Conservation (phyloP, 2,329 filamentous ascomycete species). For the Pseudopyricularia cyperi region DNA sequence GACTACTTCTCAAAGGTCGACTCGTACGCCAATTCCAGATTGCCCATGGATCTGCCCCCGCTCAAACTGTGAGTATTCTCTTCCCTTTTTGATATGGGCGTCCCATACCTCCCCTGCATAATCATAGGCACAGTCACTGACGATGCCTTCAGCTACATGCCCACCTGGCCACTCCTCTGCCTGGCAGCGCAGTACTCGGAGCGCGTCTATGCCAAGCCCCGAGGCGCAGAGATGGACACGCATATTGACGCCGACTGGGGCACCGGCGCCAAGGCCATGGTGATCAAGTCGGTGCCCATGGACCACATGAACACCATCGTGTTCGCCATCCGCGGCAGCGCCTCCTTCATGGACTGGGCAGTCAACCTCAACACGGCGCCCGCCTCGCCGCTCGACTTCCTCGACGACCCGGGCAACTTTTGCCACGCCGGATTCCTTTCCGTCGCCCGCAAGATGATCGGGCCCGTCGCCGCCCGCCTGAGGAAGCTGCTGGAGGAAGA, state of each 20-base stretch:
- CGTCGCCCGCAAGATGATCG: constrained; percentile 63
- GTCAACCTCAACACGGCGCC: constrained; percentile 67
- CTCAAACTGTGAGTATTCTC: constrained; percentile 43
- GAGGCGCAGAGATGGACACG: constrained; percentile 48
- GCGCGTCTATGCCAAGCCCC: constrained; percentile 56
- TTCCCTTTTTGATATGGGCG: neutral
- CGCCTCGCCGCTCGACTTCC: constrained; percentile 50
- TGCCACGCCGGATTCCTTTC: constrained; percentile 73
- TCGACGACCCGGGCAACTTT: constrained; percentile 65
- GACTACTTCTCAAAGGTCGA: constrained; percentile 67
- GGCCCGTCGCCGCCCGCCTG: constrained; percentile 57
- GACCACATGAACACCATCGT: constrained; percentile 70
- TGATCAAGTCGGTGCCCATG: constrained; percentile 67
- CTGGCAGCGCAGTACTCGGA: constrained; percentile 69
- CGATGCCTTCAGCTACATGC: constrained; percentile 40
- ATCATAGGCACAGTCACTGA: too few species aligned
- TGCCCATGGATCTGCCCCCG: constrained; percentile 54
- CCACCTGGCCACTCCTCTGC: constrained; percentile 65
- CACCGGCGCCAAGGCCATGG: constrained; percentile 72
- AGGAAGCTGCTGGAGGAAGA: constrained; percentile 60
- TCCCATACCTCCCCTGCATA: constrained; percentile 5
- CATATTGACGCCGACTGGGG: constrained; percentile 61
- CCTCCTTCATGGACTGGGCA: constrained; percentile 74
- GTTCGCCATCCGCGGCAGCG: constrained; percentile 70
- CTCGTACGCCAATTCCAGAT: constrained; percentile 62